Evolutionary conservation across 371 early-diverging fungal species (phyloP).

Genomic region (Smittium culicis): DNA sequence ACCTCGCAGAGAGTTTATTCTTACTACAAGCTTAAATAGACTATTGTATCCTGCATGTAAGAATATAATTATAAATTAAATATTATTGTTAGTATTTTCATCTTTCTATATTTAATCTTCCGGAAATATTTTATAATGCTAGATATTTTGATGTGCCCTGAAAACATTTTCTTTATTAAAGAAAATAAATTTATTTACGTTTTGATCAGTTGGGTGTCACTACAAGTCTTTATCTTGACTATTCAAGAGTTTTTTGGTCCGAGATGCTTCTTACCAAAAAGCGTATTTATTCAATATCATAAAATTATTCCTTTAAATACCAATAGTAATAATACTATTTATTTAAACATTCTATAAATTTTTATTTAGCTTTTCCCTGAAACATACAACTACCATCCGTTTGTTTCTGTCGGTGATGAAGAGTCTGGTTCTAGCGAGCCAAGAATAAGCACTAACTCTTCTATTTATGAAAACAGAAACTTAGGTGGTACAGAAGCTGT

Average conservation of each 20-base stretch:
- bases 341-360: conserved; percentile 16
- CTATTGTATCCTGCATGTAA: conserved; percentile 36
- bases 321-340: neutral
- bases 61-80: neutral
- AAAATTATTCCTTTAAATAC: neutral
- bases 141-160: conserved; percentile 32
- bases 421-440: conserved; percentile 23
- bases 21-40: conserved; percentile 46
- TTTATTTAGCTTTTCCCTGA: conserved; percentile 43
- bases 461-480: too few relatives aligned
- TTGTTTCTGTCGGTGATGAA: conserved; percentile 36
- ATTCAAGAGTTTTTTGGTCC: conserved; percentile 58
- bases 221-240: conserved; percentile 45
- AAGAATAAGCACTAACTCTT: neutral
- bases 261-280: conserved; percentile 52
- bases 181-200: conserved; percentile 16
- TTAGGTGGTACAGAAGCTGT: too few relatives aligned
- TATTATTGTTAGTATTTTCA: neutral
- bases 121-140: conserved; percentile 13
- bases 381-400: conserved; percentile 53
- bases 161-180: conserved; percentile 24
- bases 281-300: conserved; percentile 1
- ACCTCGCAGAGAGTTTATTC: conserved; percentile 38
- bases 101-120: neutral
- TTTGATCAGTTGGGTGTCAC: conserved; percentile 33